A percentile compares a stretch with the other conserved stretches of the same genome.
These are phyloP conservation scores for Solanum peruvianum DNA, from an alignment of 257 asterid genomes.

Conservation along the genomic window DNA sequence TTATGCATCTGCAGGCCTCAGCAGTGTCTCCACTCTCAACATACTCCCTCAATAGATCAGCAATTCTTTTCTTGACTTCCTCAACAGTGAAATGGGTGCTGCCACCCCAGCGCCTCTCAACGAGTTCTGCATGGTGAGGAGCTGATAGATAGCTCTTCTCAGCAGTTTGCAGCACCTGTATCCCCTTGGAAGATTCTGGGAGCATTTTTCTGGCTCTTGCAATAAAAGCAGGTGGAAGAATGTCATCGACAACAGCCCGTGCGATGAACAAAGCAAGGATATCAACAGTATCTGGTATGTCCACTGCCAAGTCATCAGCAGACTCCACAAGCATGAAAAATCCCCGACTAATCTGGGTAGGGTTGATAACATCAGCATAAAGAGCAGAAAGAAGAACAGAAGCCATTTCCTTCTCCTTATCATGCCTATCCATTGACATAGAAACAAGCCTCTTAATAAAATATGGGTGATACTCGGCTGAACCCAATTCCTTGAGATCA, in stretches of 20 bases:
- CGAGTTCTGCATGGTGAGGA: slow-evolving; percentile 98
- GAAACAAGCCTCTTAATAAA: slow-evolving; percentile 87
- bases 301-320: slow-evolving; percentile 87
- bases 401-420: slow-evolving; percentile 98
- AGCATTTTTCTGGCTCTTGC: slow-evolving; percentile 64
- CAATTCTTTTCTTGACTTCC: slow-evolving; percentile 80
- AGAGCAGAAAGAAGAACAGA: slow-evolving; percentile 90
- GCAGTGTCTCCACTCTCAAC: slow-evolving; percentile 82
- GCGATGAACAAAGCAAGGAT: slow-evolving; percentile 80
- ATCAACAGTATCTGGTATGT: slow-evolving; percentile 87
- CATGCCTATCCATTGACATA: slow-evolving; percentile 89
- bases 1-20: slow-evolving; percentile 91
- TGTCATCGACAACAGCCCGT: slow-evolving; percentile 93
- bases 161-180: slow-evolving; percentile 57
- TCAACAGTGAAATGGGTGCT: slow-evolving; percentile 92
- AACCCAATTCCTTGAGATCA: slow-evolving; percentile 82
- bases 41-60: slow-evolving; percentile 77
- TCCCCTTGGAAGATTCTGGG: slow-evolving; percentile 69
- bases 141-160: slow-evolving; percentile 97
- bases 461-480: slow-evolving; percentile 83
- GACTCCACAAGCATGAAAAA: slow-evolving; percentile 82
- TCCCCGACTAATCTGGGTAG: slow-evolving; percentile 76
- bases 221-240: slow-evolving; percentile 89
- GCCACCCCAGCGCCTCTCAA: slow-evolving; percentile 97
- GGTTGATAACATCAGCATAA: slow-evolving; percentile 67